phyloP scores from a whole-genome alignment of 768 basidiomycete genomes.

The Lepiota venenata region DNA sequence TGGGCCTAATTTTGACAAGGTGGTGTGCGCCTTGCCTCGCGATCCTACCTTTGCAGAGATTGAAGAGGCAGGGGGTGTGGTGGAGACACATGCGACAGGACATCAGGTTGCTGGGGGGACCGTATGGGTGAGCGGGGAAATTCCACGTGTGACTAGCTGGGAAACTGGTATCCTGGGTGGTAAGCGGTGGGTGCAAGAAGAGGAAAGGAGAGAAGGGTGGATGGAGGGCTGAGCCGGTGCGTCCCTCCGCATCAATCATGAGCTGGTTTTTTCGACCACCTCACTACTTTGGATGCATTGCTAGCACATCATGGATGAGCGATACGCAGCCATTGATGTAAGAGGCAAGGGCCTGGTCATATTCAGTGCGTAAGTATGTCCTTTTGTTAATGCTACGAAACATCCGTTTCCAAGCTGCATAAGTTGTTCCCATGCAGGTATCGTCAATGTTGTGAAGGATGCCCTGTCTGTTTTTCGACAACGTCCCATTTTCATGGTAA shows the following conservation, averaged over 20 bases:
- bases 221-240: constrained; percentile 58
- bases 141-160: constrained; percentile 64
- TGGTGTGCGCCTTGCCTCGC: constrained; percentile 55
- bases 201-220: constrained; percentile 26
- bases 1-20: constrained; percentile 52
- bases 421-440: constrained; percentile 70
- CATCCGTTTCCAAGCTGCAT: background rate
- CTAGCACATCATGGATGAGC: constrained; percentile 80
- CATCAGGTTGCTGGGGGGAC: constrained; percentile 63
- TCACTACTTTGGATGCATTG: background rate
- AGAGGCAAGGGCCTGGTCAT: constrained; percentile 79
- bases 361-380: constrained; percentile 70
- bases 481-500: constrained; percentile 70
- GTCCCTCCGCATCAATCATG: background rate
- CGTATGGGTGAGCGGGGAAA: constrained; percentile 79
- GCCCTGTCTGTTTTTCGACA: constrained; percentile 58
- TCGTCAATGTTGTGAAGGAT: constrained; percentile 78
- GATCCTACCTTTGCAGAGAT: constrained; percentile 78
- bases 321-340: constrained; percentile 75
- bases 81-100: constrained; percentile 55
- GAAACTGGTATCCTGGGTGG: constrained; percentile 70
- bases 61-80: constrained; percentile 44
- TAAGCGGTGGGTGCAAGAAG: constrained; percentile 52
- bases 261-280: background rate
- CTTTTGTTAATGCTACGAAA: background rate